Conservation (phyloP, 2,329 filamentous ascomycete species). For the Claviceps pusilla region DNA sequence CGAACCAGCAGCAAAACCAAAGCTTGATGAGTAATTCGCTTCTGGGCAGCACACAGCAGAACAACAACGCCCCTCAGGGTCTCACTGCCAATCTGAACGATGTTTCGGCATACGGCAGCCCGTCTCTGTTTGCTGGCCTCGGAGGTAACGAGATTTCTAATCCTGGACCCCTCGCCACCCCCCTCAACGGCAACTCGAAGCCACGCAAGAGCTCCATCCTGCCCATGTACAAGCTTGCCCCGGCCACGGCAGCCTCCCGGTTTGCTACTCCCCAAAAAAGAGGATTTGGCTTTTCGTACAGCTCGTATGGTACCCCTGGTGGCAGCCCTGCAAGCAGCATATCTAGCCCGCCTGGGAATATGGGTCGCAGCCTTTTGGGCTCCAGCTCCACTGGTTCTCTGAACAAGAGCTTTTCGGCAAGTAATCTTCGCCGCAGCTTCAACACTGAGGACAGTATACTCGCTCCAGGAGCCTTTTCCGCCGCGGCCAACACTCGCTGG, state of each 20-base stretch:
- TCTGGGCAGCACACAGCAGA: slow-evolving; percentile 39
- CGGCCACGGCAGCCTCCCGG: slow-evolving; percentile 55
- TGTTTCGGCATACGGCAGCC: slow-evolving; percentile 77
- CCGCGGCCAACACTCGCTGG: slow-evolving; percentile 46
- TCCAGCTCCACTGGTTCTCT: slow-evolving; percentile 57
- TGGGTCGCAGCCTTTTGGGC: slow-evolving; percentile 49
- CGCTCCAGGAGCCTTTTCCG: slow-evolving; percentile 69
- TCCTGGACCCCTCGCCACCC: slow-evolving; percentile 82
- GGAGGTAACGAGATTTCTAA: slow-evolving; percentile 47
- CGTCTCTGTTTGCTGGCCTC: slow-evolving; percentile 69
- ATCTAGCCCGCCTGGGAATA: slow-evolving; percentile 50
- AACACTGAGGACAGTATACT: slow-evolving; percentile 76
- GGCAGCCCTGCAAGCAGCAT: slow-evolving; percentile 51
- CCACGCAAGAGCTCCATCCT: slow-evolving; percentile 65
- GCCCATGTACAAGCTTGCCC: slow-evolving; percentile 77
- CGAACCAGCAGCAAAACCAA: slow-evolving; percentile 35
- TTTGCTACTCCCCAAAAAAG: slow-evolving; percentile 73
- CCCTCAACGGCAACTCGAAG: slow-evolving; percentile 60
- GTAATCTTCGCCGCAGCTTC: slow-evolving; percentile 68
- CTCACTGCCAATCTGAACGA: slow-evolving; percentile 70
- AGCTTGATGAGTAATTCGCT: slow-evolving; percentile 36
- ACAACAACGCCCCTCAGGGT: slow-evolving; percentile 40
- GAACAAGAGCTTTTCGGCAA: slow-evolving; percentile 78
- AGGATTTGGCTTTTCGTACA: slow-evolving; percentile 86
- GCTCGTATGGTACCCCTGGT: slow-evolving; percentile 70